Base-by-base conservation (phyloP, 2,329 filamentous ascomycete species). In the Fusarium solani-melongenae region DNA sequence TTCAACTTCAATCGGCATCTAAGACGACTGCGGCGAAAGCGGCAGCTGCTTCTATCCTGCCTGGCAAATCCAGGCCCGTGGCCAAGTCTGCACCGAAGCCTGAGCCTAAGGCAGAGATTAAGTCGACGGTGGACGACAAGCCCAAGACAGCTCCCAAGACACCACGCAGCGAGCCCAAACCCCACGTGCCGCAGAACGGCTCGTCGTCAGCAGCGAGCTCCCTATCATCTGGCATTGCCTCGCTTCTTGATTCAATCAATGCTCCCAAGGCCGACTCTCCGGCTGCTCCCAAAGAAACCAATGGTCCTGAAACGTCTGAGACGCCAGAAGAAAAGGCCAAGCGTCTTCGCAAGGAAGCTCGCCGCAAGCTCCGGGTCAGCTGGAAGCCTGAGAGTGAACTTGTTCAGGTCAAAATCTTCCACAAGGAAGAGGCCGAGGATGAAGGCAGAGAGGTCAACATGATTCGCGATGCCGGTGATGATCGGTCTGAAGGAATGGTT, bases 401-500 rank as follows among this genome's bases (percentile, higher is more conserved):
- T 33, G 91, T 91, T 2, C 85, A 93, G 74, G 85, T 94, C 63
- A 89, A 89, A 71, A 84, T 91, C 58, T 95, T 95, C 82, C 90
- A 91, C 63, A 93, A 94, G 76, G 92, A 94, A 70, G 90, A 90
- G 2, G 88, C 89, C 2, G 93, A 95, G 78, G 92, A 94, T 74
- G 87, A 91, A 66, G 92, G 91, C 62, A 88, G 92, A 64, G 88
- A 90, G 62, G 86, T 88, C 64, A 92, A 90, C 77, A 91, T 94
- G 87, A 88, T 92, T 44, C 90, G 90, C 57, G 92, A 95, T 80
- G 92, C 92, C 5, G 88, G 89, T 33, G 93, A 95, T 79, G 92
- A 94, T 76, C 90, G 91, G 58, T 91, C 90, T 6, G 93, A 94
- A 77, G 92, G 93, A 57, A 91, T 92, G 85, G 90, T 92, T 75